These are phyloP conservation scores for Phytopythium vexans DNA, from an alignment of 352 stramenopile species.

Conservation along the genomic window DNA sequence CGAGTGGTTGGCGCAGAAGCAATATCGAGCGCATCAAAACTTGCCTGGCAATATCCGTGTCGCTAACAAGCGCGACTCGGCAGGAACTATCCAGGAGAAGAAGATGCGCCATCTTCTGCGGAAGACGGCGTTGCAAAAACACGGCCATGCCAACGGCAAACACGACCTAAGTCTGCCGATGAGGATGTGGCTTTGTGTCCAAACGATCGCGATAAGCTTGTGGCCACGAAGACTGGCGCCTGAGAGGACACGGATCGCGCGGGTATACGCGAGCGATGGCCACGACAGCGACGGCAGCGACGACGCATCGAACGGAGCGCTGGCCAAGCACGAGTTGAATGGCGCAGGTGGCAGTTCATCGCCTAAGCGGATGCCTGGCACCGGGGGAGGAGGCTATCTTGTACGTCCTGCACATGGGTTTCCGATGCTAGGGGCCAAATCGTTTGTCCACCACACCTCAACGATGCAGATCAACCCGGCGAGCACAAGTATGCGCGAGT, in stretches of 20 bases:
- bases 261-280: not conserved
- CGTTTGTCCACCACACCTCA: slow-evolving; percentile 44
- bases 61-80: slow-evolving; percentile 14
- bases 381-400: not conserved
- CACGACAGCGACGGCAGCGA: not conserved
- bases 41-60: not conserved
- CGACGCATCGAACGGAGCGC: not conserved
- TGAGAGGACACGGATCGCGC: not conserved
- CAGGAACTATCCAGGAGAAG: slow-evolving; percentile 30
- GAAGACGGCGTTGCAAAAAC: slow-evolving; percentile 13
- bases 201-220: too few species aligned
- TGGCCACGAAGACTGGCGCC: too few species aligned
- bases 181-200: too few species aligned
- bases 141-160: not conserved
- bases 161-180: too few species aligned
- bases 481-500: slow-evolving; percentile 40
- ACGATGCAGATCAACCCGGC: slow-evolving; percentile 54
- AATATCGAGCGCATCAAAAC: too few species aligned
- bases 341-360: too few species aligned
- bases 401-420: slow-evolving; percentile 5
- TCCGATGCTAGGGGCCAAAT: slow-evolving; percentile 26
- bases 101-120: slow-evolving; percentile 35
- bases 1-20: not conserved
- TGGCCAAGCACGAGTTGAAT: too few species aligned
- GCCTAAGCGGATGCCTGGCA: too few species aligned